A percentile compares a stretch with the other conserved stretches of the same genome.
Conservation (phyloP, 306 rosid genomes). For the Inga leiocalycina region DNA sequence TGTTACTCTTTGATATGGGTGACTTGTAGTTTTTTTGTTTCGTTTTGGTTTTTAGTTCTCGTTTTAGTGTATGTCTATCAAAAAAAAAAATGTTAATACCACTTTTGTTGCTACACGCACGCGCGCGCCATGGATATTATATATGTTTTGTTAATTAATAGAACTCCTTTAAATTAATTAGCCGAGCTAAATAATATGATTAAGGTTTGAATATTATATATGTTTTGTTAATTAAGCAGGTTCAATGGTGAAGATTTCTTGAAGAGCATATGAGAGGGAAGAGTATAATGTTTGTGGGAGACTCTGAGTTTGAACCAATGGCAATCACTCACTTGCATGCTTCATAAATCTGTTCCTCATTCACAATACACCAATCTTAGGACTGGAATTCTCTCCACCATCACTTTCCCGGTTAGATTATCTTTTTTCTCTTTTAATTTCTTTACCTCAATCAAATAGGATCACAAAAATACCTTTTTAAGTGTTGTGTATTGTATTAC, state of each 20-base stretch:
- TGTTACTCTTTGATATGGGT: no score
- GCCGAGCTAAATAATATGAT: not conserved
- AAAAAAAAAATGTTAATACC: not conserved
- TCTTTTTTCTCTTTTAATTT: not conserved
- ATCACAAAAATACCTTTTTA: not conserved
- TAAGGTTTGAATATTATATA: not conserved
- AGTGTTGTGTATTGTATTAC: not conserved
- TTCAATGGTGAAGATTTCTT: conserved; percentile 58
- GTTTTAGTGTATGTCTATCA: no score
- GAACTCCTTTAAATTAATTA: not conserved
- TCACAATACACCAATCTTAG: conserved; percentile 34
- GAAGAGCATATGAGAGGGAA: conserved; percentile 47
- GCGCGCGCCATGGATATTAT: not conserved
- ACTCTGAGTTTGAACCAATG: conserved; percentile 72
- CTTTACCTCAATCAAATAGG: not conserved
- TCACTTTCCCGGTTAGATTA: conserved; percentile 50
- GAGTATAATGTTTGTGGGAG: conserved; percentile 62
- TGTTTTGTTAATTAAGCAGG: conserved; percentile 29
- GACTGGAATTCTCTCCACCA: conserved; percentile 40
- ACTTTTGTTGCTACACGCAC: not conserved
- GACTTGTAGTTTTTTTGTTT: no score
- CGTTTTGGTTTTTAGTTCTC: no score
- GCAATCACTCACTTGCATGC: conserved; percentile 70
- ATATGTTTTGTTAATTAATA: not conserved
- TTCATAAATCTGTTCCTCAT: conserved; percentile 43